Evolutionary conservation across 768 basidiomycete species (phyloP), one percentile per base, ranked within the genome.

Genomic region (Lactifluus rugatus): DNA sequence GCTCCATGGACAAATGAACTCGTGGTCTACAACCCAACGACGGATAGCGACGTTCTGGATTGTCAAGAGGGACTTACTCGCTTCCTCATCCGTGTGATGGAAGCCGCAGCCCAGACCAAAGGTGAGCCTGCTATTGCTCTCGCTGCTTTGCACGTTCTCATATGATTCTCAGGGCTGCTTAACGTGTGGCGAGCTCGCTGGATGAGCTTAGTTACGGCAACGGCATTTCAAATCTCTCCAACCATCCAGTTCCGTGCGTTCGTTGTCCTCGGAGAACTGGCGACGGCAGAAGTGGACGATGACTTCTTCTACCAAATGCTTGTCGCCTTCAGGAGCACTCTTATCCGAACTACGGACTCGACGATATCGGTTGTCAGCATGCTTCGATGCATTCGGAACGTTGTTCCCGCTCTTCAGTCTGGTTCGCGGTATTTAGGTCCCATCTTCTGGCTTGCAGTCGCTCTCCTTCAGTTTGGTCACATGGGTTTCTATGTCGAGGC

Each of bases 251-350:
- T 87, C 26, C 83, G 90, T 10, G 88, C 91, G 0, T 95, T 94
- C 69, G 80, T 88, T 32, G 83, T 87, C 3, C 78, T 96, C 9
- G 89, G 89, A 3, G 77, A 80, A n/a, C 77, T 94, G n/a, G 85
- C 89, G 16, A 81, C 81, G 3, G 79, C 85, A 2, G 89, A 93
- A 25, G 87, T 93, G 42, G 93, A 96, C 62, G 93, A 94, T 61
- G 93, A 96, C 67, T 82, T 93, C 63, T 75, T 95, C 53, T 95
- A 94, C 65, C 93, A 96, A 68, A 91, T 95, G 71, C 80, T 94
- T 9, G 87, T 93, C 6, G 90, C 93, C 0, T 84, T 94, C 70
- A 82, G 81, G 62, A 84, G 79, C 0, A 86, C 88, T 0, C 72
- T 95, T 17, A 68, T 71, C 10, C 82, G 84, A 64, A 78, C 83